phyloP scores from a whole-genome alignment of 2,329 filamentous ascomycete genomes.

The Monosporascus ibericus region DNA sequence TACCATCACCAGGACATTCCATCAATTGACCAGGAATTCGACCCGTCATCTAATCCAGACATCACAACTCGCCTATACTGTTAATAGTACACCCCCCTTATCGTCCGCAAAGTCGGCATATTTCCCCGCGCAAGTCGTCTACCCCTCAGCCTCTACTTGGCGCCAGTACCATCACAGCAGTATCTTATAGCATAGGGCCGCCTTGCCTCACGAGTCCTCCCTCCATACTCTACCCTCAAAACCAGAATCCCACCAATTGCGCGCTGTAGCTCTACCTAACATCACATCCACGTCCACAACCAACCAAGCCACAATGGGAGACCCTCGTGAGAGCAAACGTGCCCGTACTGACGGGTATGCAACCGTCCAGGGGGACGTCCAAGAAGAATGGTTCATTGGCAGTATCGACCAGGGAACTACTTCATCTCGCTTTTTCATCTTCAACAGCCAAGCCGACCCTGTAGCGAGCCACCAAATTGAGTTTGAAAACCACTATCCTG shows the following conservation, averaged over 20 bases:
- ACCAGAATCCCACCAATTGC: slow-evolving; percentile 3
- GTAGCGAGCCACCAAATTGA: slow-evolving; percentile 82
- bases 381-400: slow-evolving; percentile 64
- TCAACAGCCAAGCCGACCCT: slow-evolving; percentile 71
- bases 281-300: slow-evolving; percentile 7
- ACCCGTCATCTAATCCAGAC: neutral
- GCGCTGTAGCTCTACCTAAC: neutral
- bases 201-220: slow-evolving; percentile 16
- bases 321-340: slow-evolving; percentile 18
- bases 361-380: slow-evolving; percentile 4
- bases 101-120: neutral
- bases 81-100: neutral
- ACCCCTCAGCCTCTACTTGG: slow-evolving; percentile 9
- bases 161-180: slow-evolving; percentile 4
- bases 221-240: slow-evolving; percentile 3
- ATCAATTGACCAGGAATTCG: neutral
- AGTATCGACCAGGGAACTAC: slow-evolving; percentile 91
- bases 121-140: neutral
- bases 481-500: slow-evolving; percentile 76
- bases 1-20: neutral
- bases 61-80: neutral
- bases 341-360: slow-evolving; percentile 6
- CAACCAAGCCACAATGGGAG: slow-evolving; percentile 17
- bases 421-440: slow-evolving; percentile 84
- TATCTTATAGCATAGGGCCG: slow-evolving; percentile 19